These are phyloP conservation scores for Collybia sp. DNA, from an alignment of 768 basidiomycete species.

Conservation along the genomic window DNA sequence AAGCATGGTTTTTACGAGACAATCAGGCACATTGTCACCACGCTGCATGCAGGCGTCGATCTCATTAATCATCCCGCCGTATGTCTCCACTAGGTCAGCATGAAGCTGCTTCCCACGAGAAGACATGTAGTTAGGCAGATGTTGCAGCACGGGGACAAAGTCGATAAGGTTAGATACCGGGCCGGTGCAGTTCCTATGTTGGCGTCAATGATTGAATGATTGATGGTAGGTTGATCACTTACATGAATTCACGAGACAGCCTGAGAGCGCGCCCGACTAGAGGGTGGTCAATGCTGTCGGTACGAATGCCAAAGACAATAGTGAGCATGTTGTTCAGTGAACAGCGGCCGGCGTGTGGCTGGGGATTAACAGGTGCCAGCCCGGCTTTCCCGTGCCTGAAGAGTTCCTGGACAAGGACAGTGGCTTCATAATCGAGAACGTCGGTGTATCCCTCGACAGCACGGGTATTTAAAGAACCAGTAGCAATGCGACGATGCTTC, in stretches of 20 bases:
- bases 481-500: constrained; percentile 35
- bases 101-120: constrained; percentile 34
- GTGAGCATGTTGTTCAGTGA: constrained; percentile 39
- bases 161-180: constrained; percentile 40
- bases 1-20: constrained; percentile 35
- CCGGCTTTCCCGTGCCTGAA: constrained; percentile 26
- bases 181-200: constrained; percentile 28
- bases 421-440: constrained; percentile 34
- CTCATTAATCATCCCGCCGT: constrained; percentile 31
- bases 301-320: constrained; percentile 35
- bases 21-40: constrained; percentile 35
- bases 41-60: constrained; percentile 27
- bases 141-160: constrained; percentile 35
- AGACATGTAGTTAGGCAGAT: constrained; percentile 28
- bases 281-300: constrained; percentile 30
- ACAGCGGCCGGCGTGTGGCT: constrained; percentile 29
- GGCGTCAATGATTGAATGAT: neutral
- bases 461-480: constrained; percentile 22
- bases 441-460: constrained; percentile 28
- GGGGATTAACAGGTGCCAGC: constrained; percentile 27
- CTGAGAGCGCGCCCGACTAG: constrained; percentile 26
- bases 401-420: constrained; percentile 30
- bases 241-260: constrained; percentile 41
- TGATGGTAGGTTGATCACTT: constrained; percentile 9
- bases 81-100: constrained; percentile 25